Conservation (phyloP, 441 rosid species). For the Croton setiger region DNA sequence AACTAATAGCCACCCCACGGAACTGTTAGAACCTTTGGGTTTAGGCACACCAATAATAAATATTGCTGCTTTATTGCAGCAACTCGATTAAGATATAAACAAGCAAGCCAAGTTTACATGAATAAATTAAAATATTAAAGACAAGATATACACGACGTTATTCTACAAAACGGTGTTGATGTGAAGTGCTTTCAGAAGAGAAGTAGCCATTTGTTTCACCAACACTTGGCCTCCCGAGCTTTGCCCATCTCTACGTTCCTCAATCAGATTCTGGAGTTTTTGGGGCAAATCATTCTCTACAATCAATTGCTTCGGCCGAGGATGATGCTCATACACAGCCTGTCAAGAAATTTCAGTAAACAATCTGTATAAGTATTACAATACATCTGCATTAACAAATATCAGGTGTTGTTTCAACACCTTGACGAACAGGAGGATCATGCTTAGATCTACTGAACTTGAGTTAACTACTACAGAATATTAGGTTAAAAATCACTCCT, state of each 20-base stretch:
- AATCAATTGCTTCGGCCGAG: conserved; percentile 92
- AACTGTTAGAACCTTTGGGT: neutral
- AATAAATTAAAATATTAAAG: neutral
- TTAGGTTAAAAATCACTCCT: neutral
- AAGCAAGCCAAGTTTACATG: neutral
- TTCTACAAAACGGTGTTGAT: conserved; percentile 36
- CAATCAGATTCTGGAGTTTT: conserved; percentile 79
- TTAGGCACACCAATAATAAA: neutral
- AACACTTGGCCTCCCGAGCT: conserved; percentile 94
- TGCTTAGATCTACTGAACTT: neutral
- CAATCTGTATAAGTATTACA: conserved; percentile 1
- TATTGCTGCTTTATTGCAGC: neutral
- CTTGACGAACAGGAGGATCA: neutral
- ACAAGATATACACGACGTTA: conserved; percentile 6
- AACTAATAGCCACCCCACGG: conserved; percentile 2
- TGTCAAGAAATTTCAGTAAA: conserved; percentile 28
- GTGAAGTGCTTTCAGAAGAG: conserved; percentile 67
- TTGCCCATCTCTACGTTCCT: conserved; percentile 95
- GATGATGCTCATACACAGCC: conserved; percentile 99
- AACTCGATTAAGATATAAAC: neutral
- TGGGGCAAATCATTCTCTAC: conserved; percentile 94
- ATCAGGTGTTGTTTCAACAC: neutral
- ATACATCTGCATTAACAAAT: neutral
- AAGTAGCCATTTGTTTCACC: conserved; percentile 99
- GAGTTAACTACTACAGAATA: neutral